These are phyloP conservation scores for Podospora anserina DNA, from an alignment of 495 filamentous ascomycete genomes.

Conservation along the genomic window DNA sequence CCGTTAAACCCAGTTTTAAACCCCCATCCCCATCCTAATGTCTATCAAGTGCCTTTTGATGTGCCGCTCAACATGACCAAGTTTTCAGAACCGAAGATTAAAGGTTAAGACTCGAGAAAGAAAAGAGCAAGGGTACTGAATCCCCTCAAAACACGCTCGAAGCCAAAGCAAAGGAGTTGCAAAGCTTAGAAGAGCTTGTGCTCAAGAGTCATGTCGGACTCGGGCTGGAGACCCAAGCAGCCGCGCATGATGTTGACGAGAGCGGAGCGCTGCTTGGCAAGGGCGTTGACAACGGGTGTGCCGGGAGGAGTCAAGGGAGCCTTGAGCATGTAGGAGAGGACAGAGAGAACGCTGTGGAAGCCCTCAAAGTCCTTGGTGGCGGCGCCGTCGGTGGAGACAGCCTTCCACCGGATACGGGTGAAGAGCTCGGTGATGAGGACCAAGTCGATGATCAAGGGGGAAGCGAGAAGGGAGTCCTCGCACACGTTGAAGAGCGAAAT, in stretches of 20 bases:
- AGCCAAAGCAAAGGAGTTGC: background rate
- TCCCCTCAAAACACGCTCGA: background rate
- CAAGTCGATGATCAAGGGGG: constrained; percentile 94
- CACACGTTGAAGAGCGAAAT: constrained; percentile 98
- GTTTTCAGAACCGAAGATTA: background rate
- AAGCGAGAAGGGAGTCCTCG: constrained; percentile 97
- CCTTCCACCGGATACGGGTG: constrained; percentile 93
- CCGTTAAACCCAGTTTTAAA: background rate
- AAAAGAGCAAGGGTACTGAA: background rate
- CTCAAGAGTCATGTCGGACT: constrained; percentile 99
- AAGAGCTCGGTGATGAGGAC: constrained; percentile 93
- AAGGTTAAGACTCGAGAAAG: background rate
- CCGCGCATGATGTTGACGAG: constrained; percentile 99
- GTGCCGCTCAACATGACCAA: background rate
- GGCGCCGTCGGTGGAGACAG: constrained; percentile 47
- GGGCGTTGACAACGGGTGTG: constrained; percentile 91
- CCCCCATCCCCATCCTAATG: background rate
- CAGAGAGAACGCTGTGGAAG: constrained; percentile 96
- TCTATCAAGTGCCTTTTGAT: background rate
- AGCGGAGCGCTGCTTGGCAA: constrained; percentile 93
- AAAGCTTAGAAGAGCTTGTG: constrained; percentile 80
- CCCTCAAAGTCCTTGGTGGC: constrained; percentile 73
- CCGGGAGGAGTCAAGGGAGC: constrained; percentile 93
- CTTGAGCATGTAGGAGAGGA: constrained; percentile 99
- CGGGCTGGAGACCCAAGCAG: constrained; percentile 93